Evolutionary conservation across 2,329 filamentous ascomycete genomes (phyloP).

Genomic region (Scedosporium boydii): DNA sequence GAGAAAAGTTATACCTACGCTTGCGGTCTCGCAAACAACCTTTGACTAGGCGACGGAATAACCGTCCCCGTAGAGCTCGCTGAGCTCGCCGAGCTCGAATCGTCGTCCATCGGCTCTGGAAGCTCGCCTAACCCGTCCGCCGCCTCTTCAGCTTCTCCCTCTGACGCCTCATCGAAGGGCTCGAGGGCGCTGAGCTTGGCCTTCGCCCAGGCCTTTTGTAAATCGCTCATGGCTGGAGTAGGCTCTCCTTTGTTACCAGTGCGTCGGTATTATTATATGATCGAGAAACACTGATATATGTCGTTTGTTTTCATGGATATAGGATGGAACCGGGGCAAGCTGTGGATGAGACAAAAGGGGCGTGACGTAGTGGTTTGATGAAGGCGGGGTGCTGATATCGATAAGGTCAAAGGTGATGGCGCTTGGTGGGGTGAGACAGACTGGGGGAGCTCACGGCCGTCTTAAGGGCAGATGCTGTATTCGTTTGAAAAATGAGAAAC

Average conservation of each 20-base stretch:
- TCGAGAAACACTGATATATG: background rate
- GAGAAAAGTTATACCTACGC: slow-evolving; percentile 38
- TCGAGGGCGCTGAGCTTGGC: slow-evolving; percentile 56
- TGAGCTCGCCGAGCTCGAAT: slow-evolving; percentile 61
- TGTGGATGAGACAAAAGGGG: too few relatives aligned
- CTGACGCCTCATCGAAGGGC: slow-evolving; percentile 41
- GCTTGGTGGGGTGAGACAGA: too few relatives aligned
- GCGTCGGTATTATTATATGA: background rate
- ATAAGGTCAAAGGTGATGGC: too few relatives aligned
- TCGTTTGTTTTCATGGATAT: background rate
- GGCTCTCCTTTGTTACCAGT: background rate
- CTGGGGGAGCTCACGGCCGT: too few relatives aligned
- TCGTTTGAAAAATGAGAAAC: background rate
- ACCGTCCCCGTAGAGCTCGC: slow-evolving; percentile 83
- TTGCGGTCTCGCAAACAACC: slow-evolving; percentile 62
- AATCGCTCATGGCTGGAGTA: slow-evolving; percentile 58
- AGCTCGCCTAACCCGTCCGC: background rate
- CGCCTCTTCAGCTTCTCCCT: slow-evolving; percentile 14
- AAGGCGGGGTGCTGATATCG: too few relatives aligned
- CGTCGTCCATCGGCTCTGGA: slow-evolving; percentile 39
- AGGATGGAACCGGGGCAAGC: too few relatives aligned
- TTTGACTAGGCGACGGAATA: slow-evolving; percentile 64
- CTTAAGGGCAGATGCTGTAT: background rate
- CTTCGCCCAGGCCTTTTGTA: slow-evolving; percentile 71
- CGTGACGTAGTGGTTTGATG: too few relatives aligned